These are phyloP conservation scores for Solanum etuberosum DNA, from an alignment of 257 asterid species.

Conservation along the genomic window DNA sequence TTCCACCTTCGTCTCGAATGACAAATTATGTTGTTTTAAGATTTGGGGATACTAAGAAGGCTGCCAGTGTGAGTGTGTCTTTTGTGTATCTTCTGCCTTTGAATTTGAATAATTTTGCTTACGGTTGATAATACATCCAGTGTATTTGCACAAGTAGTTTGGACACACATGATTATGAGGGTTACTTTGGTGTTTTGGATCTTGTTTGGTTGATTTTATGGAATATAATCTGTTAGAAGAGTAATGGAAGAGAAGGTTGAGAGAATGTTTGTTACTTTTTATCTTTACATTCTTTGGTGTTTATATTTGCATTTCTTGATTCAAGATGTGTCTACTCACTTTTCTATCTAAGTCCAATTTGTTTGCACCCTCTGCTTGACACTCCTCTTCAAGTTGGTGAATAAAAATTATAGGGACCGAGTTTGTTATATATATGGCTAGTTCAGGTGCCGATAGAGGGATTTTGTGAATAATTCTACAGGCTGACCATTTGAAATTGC, in stretches of 20 bases:
- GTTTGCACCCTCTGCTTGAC: background rate
- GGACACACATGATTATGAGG: background rate
- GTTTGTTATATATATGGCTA: background rate
- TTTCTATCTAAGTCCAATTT: background rate
- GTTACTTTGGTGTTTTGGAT: background rate
- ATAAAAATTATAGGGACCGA: background rate
- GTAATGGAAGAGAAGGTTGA: background rate
- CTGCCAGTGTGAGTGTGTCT: slow-evolving; percentile 35
- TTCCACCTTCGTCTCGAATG: slow-evolving; percentile 84
- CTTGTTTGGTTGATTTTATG: background rate
- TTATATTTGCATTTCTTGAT: background rate
- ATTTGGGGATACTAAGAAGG: slow-evolving; percentile 54
- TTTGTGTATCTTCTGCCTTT: background rate
- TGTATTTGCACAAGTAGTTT: background rate
- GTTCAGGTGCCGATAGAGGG: background rate
- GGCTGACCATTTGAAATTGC: background rate
- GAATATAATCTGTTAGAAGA: background rate
- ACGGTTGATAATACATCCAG: background rate
- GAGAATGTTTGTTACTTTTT: background rate
- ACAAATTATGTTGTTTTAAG: slow-evolving; percentile 83
- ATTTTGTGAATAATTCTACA: background rate
- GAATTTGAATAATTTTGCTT: background rate
- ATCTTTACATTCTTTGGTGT: background rate
- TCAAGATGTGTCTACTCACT: background rate
- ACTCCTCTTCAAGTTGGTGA: background rate